A percentile compares a stretch with the other conserved stretches of the same genome.
These are phyloP conservation scores for Phanerodontia chrysosporium DNA, from an alignment of 768 basidiomycete genomes.

Conservation along the genomic window DNA sequence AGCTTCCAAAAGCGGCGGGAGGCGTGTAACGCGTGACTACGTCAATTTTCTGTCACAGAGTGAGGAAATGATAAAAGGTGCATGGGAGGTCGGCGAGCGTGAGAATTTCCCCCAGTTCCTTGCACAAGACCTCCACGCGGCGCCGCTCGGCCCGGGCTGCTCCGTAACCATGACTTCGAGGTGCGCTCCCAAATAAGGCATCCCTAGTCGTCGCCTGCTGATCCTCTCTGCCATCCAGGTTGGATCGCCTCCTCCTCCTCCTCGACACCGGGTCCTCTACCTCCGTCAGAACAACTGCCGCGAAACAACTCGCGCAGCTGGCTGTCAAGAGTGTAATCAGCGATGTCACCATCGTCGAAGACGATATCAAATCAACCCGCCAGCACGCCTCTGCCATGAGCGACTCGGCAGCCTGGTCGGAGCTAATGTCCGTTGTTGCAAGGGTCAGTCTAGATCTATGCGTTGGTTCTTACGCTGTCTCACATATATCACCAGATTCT, in stretches of 20 bases:
- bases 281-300: conserved; percentile 90
- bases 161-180: conserved; percentile 72
- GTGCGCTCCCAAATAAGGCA: conserved; percentile 33
- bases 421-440: conserved; percentile 87
- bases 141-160: conserved; percentile 47
- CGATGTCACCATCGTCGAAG: conserved; percentile 71
- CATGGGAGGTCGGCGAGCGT: conserved; percentile 37
- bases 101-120: conserved; percentile 42
- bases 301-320: conserved; percentile 91
- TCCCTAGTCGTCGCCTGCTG: conserved; percentile 9
- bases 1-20: conserved; percentile 15
- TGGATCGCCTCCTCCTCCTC: conserved; percentile 94
- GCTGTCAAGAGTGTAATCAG: conserved; percentile 81
- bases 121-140: conserved; percentile 34
- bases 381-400: conserved; percentile 48
- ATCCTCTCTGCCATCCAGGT: conserved; percentile 47
- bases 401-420: conserved; percentile 82
- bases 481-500: conserved; percentile 55
- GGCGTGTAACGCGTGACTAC: conserved; percentile 33
- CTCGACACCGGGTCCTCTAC: conserved; percentile 92
- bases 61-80: conserved; percentile 56
- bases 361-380: conserved; percentile 64
- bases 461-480: not conserved
- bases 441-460: conserved; percentile 49
- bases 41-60: conserved; percentile 37